phyloP scores from a whole-genome alignment of 306 rosid genomes.

The Quercus engelmannii region DNA sequence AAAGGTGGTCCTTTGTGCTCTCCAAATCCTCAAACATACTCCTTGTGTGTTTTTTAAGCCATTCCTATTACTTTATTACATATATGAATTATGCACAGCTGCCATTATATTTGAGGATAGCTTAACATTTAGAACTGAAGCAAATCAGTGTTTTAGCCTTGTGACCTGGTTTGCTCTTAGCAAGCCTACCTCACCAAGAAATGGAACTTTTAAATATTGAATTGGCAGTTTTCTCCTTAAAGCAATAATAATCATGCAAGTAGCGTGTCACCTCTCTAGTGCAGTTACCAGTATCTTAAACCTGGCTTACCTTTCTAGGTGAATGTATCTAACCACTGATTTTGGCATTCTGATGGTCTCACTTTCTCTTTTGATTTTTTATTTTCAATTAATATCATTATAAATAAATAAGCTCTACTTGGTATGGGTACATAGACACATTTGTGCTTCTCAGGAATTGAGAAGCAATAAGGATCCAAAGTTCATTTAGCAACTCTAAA shows the following conservation, averaged over 20 bases:
- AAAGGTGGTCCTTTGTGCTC: too few species aligned
- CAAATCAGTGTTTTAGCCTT: background rate
- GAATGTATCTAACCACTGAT: background rate
- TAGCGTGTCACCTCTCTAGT: background rate
- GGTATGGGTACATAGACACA: too few species aligned
- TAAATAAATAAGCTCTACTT: too few species aligned
- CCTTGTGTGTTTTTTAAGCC: background rate
- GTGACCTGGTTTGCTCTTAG: background rate
- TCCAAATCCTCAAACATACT: background rate
- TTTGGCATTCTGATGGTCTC: background rate
- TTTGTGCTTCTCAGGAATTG: too few species aligned
- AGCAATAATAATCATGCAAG: background rate
- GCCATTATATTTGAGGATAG: background rate
- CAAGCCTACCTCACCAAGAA: background rate
- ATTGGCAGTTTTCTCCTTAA: background rate
- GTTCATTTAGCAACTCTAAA: background rate
- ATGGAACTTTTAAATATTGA: background rate
- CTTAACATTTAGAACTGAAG: background rate
- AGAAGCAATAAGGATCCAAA: background rate
- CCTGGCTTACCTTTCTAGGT: background rate
- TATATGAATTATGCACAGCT: background rate
- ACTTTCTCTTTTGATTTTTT: background rate
- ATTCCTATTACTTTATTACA: background rate
- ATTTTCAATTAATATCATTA: too few species aligned
- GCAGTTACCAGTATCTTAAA: background rate